A percentile compares a stretch with the other conserved stretches of the same genome.
phyloP scores from a whole-genome alignment of 345 rosid genomes.

The Acer campestre region DNA sequence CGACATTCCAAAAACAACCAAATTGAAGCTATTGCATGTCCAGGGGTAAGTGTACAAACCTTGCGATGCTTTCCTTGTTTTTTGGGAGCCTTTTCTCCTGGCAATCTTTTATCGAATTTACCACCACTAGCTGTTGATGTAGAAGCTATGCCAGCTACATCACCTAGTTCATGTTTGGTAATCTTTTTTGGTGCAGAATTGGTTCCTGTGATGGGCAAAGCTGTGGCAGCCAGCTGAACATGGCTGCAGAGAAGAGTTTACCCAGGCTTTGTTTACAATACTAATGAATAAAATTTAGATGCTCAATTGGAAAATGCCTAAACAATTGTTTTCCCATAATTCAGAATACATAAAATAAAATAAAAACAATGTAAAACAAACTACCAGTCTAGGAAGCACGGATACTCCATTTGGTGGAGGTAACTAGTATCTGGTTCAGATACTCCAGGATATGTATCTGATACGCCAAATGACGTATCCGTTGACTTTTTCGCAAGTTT shows the following conservation, averaged over 20 bases:
- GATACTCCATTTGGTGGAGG: too few relatives aligned
- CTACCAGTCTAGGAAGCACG: too few relatives aligned
- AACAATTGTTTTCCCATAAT: not conserved
- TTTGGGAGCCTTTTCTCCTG: constrained; percentile 80
- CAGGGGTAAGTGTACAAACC: constrained; percentile 41
- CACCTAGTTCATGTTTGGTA: constrained; percentile 68
- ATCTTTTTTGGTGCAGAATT: constrained; percentile 65
- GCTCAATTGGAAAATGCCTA: not conserved
- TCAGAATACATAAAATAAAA: not conserved
- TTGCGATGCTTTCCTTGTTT: constrained; percentile 83
- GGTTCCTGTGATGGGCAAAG: constrained; percentile 85
- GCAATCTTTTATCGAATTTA: constrained; percentile 87
- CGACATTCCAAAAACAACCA: not conserved
- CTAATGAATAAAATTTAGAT: not conserved
- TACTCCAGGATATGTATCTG: too few relatives aligned
- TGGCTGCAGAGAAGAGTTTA: constrained; percentile 56
- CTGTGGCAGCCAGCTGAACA: constrained; percentile 82
- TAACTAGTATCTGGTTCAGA: too few relatives aligned
- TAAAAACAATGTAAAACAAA: not conserved
- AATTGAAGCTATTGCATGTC: not conserved
- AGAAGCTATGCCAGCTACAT: constrained; percentile 87
- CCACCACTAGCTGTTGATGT: constrained; percentile 96
- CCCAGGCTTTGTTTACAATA: not conserved
- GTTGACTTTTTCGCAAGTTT: too few relatives aligned
- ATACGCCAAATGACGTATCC: too few relatives aligned